These are phyloP conservation scores for Phytophthora rubi DNA, from an alignment of 352 stramenopile genomes.

Conservation along the genomic window DNA sequence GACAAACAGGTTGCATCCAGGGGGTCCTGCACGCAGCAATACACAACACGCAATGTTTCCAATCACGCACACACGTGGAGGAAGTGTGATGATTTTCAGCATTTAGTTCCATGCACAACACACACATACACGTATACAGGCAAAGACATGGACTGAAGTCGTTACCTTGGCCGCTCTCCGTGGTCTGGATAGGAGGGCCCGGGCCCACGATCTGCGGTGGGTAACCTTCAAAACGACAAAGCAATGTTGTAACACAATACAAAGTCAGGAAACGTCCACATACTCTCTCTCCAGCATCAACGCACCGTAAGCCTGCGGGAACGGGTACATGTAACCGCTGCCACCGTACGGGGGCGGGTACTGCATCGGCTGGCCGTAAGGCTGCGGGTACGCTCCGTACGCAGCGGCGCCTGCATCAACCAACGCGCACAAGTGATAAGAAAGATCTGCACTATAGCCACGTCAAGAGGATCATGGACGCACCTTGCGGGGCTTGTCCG, in stretches of 20 bases:
- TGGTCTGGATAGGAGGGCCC: conserved; percentile 88
- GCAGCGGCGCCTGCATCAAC: conserved; percentile 34
- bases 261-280: conserved; percentile 13
- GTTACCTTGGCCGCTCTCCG: conserved; percentile 87
- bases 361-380: conserved; percentile 79
- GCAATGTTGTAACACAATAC: not conserved
- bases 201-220: conserved; percentile 84
- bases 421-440: conserved; percentile 1
- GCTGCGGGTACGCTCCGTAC: conserved; percentile 78
- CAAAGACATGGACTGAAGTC: conserved; percentile 28
- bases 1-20: conserved; percentile 97
- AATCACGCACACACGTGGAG: conserved; percentile 48
- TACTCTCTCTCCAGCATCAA: not conserved
- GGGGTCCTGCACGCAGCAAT: conserved; percentile 78
- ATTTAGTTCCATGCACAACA: conserved; percentile 55
- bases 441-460: not conserved
- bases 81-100: conserved; percentile 45
- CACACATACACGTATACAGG: conserved; percentile 32
- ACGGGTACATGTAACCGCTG: conserved; percentile 88
- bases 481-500: conserved; percentile 55
- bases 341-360: conserved; percentile 78
- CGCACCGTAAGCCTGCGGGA: conserved; percentile 81
- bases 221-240: conserved; percentile 55
- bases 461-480: not conserved
- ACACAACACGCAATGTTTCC: conserved; percentile 49